Conservation (phyloP, 2,329 filamentous ascomycete genomes). For the Aureobasidium uvarum region DNA sequence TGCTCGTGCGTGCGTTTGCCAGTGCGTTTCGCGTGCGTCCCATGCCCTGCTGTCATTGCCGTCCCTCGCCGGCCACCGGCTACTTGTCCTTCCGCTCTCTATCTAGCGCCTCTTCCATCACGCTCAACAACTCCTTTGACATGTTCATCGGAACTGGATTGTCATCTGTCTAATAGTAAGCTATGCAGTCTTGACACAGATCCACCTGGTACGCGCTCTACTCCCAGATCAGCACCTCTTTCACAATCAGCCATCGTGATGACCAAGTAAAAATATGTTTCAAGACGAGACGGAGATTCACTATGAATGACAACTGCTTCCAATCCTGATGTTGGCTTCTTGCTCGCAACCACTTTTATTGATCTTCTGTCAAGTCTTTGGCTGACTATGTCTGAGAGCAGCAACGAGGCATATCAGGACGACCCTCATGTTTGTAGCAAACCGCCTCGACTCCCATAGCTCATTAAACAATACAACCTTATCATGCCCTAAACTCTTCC, state of each 20-base stretch:
- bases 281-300: slow-evolving; percentile 30
- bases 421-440: not conserved
- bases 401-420: too few relatives aligned
- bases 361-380: not conserved
- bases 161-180: not conserved
- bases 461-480: not conserved
- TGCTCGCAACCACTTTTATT: not conserved
- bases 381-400: not conserved
- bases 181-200: not conserved
- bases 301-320: slow-evolving; percentile 20
- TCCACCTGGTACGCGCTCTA: not conserved
- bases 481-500: slow-evolving; percentile 37
- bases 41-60: not conserved
- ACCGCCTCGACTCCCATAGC: not conserved
- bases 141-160: not conserved
- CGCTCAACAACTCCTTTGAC: not conserved
- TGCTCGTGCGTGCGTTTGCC: slow-evolving; percentile 2
- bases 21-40: not conserved
- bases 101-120: not conserved
- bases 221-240: not conserved
- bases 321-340: slow-evolving; percentile 5
- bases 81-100: not conserved
- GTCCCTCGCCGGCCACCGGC: not conserved
- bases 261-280: slow-evolving; percentile 29
- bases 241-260: slow-evolving; percentile 20